Conservation (phyloP, 106 monocot genomes). For the Iris macrosiphon region DNA sequence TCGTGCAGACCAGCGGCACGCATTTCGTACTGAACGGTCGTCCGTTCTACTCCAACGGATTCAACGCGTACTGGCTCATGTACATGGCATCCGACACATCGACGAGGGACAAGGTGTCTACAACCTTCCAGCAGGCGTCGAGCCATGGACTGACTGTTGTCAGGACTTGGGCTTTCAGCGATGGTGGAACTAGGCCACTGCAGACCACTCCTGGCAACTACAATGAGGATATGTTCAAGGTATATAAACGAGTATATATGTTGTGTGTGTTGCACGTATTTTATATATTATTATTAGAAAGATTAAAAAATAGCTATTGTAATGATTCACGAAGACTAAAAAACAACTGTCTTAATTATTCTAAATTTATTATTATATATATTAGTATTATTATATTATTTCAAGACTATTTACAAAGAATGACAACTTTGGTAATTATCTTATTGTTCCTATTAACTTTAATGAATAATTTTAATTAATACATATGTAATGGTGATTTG, state of each 20-base stretch:
- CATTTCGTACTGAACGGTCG: slow-evolving; percentile 25
- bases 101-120: slow-evolving; percentile 31
- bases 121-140: slow-evolving; percentile 27
- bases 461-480: too few species aligned
- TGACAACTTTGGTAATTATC: too few species aligned
- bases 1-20: slow-evolving; percentile 18
- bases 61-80: slow-evolving; percentile 69
- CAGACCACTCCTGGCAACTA: slow-evolving; percentile 55
- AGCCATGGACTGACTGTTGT: slow-evolving; percentile 31
- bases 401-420: too few species aligned
- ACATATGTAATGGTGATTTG: too few species aligned
- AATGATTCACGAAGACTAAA: too few species aligned
- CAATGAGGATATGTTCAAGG: slow-evolving; percentile 50
- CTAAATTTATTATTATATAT: background rate
- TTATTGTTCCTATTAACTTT: too few species aligned
- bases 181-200: slow-evolving; percentile 44
- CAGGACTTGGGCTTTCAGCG: slow-evolving; percentile 70
- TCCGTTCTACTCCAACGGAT: slow-evolving; percentile 38
- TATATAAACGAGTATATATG: background rate
- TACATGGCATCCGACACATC: slow-evolving; percentile 29
- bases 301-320: too few species aligned
- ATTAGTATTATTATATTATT: background rate
- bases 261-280: background rate
- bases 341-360: too few species aligned
- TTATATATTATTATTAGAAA: too few species aligned